phyloP scores from a whole-genome alignment of 1,284 basidiomycete species.

The Calocybe gambosa region DNA sequence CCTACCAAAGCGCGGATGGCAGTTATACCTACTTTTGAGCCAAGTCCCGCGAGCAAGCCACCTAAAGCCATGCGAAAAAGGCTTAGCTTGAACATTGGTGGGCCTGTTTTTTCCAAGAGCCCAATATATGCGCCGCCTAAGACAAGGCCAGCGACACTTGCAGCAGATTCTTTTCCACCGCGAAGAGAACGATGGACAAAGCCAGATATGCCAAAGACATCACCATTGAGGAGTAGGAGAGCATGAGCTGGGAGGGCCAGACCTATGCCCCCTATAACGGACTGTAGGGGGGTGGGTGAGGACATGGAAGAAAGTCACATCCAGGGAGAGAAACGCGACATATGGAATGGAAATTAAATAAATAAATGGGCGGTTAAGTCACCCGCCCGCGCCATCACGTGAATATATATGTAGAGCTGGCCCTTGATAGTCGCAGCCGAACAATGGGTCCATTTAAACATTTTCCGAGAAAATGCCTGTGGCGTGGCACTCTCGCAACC shows the following conservation, averaged over 20 bases:
- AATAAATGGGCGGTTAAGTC: conserved; percentile 3
- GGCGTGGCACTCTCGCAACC: conserved; percentile 33
- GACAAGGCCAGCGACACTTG: conserved; percentile 36
- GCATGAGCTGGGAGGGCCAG: conserved; percentile 51
- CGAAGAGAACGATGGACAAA: conserved; percentile 50
- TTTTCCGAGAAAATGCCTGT: conserved; percentile 30
- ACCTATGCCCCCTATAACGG: conserved; percentile 56
- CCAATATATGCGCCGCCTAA: conserved; percentile 41
- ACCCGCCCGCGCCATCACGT: conserved; percentile 3
- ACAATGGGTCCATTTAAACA: conserved; percentile 18
- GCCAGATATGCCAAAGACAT: conserved; percentile 59
- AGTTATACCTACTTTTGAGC: conserved; percentile 43
- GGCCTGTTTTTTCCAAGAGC: conserved; percentile 27
- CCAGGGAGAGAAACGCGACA: neutral
- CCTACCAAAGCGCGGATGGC: neutral
- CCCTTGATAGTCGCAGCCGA: neutral
- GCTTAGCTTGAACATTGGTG: conserved; percentile 21
- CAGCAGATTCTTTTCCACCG: conserved; percentile 37
- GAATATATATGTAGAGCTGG: conserved; percentile 1
- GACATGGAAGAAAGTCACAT: conserved; percentile 14
- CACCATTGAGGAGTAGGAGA: conserved; percentile 51
- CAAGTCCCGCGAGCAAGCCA: conserved; percentile 58
- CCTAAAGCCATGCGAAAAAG: conserved; percentile 35
- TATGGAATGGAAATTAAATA: conserved; percentile 1
- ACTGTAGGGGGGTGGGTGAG: conserved; percentile 47